Conservation (phyloP, 768 basidiomycete species). For the Inosperma sp. region DNA sequence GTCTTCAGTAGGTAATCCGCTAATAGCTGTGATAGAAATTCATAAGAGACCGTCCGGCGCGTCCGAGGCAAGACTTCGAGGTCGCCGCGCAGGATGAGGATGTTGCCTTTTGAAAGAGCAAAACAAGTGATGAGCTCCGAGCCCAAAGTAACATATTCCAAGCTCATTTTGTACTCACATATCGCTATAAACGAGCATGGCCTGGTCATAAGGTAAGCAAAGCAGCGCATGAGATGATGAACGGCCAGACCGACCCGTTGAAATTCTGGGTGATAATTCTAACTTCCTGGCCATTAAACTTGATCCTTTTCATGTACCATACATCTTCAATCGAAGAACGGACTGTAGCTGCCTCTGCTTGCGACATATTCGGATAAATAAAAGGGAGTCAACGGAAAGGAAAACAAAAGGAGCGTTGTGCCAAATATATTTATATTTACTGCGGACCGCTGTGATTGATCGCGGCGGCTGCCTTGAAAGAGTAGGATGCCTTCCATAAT, state of each 20-base stretch:
- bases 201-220: conserved; percentile 36
- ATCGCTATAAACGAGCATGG: conserved; percentile 92
- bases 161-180: no score
- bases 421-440: neutral
- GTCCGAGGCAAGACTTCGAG: conserved; percentile 66
- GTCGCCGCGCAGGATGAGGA: conserved; percentile 79
- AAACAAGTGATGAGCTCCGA: neutral
- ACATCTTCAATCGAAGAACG: conserved; percentile 53
- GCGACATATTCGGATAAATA: conserved; percentile 19
- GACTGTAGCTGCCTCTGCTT: conserved; percentile 27
- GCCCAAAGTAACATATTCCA: no score
- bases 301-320: conserved; percentile 72
- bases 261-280: conserved; percentile 81
- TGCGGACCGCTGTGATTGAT: no score
- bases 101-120: no score
- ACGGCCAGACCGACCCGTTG: conserved; percentile 53
- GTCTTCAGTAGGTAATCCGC: conserved; percentile 72
- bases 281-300: conserved; percentile 41
- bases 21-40: conserved; percentile 76
- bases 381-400: neutral
- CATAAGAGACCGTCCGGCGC: conserved; percentile 74
- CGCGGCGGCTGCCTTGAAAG: no score
- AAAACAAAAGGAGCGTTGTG: no score
- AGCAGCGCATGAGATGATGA: neutral
- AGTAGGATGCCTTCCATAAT: no score